Conservation (phyloP, 441 rosid species). For the Gossypium trilobum region DNA sequence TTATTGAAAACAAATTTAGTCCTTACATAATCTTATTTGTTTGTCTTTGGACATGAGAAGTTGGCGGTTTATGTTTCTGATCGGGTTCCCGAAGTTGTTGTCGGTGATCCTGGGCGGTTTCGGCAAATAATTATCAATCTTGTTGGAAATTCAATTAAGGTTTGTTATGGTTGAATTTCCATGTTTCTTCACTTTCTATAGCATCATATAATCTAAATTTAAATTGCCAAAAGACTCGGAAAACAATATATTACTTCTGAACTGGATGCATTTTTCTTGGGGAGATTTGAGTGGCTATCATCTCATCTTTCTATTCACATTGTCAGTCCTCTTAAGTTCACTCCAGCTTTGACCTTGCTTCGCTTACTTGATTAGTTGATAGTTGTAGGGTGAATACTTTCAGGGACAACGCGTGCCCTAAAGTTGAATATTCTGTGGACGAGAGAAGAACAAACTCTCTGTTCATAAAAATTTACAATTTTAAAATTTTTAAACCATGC, state of each 20-base stretch:
- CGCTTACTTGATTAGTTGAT: no score
- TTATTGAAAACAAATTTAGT: neutral
- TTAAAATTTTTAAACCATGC: no score
- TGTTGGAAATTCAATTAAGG: conserved; percentile 93
- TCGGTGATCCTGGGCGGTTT: conserved; percentile 83
- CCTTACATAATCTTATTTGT: conserved; percentile 11
- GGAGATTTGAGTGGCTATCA: no score
- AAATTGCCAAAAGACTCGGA: neutral
- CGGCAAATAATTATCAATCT: conserved; percentile 86
- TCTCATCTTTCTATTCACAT: no score
- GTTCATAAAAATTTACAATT: neutral
- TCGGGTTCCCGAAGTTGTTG: conserved; percentile 63
- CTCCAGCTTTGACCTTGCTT: neutral
- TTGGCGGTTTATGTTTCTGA: conserved; percentile 77
- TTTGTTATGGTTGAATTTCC: conserved; percentile 19
- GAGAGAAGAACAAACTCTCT: neutral
- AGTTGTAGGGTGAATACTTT: no score
- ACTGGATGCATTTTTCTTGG: no score
- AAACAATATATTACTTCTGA: neutral
- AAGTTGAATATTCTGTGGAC: neutral
- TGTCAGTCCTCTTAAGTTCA: neutral
- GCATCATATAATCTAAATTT: neutral
- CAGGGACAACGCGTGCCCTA: no score
- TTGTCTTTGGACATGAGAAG: conserved; percentile 38
- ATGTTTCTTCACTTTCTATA: conserved; percentile 4